phyloP scores from a whole-genome alignment of 2,329 filamentous ascomycete genomes.

The Hypoxylon sp. region DNA sequence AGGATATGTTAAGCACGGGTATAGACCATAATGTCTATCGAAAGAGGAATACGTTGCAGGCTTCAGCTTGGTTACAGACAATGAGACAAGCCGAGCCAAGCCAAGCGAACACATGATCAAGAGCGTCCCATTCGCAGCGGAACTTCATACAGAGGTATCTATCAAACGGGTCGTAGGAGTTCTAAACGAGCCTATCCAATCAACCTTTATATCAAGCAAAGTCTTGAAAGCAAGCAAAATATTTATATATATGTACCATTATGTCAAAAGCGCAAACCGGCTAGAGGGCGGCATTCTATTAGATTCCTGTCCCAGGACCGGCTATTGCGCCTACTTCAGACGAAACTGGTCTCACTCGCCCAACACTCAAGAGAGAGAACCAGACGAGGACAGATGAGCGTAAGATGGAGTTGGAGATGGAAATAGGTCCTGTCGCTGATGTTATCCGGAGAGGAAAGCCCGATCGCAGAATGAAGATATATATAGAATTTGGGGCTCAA shows the following conservation, averaged over 20 bases:
- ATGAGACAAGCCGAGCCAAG: neutral
- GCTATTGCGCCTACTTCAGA: conserved; percentile 2
- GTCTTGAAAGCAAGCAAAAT: too few species aligned
- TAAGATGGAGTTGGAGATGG: neutral
- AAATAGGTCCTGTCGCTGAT: neutral
- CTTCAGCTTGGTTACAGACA: neutral
- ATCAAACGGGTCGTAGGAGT: conserved; percentile 2
- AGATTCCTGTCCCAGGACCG: conserved; percentile 4
- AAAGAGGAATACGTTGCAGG: conserved; percentile 2
- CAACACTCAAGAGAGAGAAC: neutral
- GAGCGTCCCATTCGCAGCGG: neutral
- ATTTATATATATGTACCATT: conserved; percentile 26
- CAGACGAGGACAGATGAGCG: neutral
- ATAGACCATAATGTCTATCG: conserved; percentile 1
- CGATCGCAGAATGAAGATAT: conserved; percentile 23
- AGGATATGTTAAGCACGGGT: conserved; percentile 8
- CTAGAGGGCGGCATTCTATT: conserved; percentile 3
- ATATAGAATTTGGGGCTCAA: conserved; percentile 19
- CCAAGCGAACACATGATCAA: neutral
- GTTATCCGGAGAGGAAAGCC: neutral
- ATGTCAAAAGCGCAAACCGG: conserved; percentile 19
- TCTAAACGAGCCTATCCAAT: neutral
- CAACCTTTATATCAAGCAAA: conserved; percentile 6
- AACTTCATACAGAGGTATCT: neutral
- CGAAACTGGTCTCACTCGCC: neutral